These are phyloP conservation scores for Aspergillus funiculosus DNA, from an alignment of 495 filamentous ascomycete genomes.

Conservation along the genomic window DNA sequence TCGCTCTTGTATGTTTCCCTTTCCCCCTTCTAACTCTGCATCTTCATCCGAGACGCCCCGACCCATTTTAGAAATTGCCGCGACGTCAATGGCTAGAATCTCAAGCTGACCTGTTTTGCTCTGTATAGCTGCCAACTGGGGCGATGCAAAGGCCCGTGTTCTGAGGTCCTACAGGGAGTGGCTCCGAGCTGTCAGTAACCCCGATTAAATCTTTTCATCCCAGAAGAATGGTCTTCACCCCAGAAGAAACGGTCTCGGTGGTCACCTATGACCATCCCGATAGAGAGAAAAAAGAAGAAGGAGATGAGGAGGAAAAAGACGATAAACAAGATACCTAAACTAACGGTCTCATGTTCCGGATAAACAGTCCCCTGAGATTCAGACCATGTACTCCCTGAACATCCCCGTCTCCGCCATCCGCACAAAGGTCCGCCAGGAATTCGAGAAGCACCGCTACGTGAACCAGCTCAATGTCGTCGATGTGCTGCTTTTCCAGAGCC, in stretches of 20 bases:
- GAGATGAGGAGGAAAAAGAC: too few species aligned
- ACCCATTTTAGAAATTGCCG: conserved; percentile 24
- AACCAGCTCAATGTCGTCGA: conserved; percentile 83
- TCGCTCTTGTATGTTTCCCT: conserved; percentile 68
- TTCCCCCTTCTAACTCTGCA: not conserved
- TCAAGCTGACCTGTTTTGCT: conserved; percentile 22
- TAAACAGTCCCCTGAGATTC: conserved; percentile 83
- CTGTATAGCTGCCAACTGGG: conserved; percentile 71
- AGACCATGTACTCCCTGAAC: conserved; percentile 89
- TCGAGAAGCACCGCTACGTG: conserved; percentile 91
- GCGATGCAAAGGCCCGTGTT: conserved; percentile 76
- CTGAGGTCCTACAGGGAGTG: conserved; percentile 85
- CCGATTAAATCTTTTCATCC: conserved; percentile 7
- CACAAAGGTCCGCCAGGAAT: conserved; percentile 93
- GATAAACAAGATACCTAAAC: too few species aligned
- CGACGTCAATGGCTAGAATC: conserved; percentile 26
- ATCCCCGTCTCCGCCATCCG: conserved; percentile 83
- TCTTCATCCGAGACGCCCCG: conserved; percentile 7
- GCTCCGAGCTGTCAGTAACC: conserved; percentile 76
- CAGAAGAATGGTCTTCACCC: too few species aligned
- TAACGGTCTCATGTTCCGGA: conserved; percentile 5
- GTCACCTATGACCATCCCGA: too few species aligned
- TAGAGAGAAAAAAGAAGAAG: too few species aligned
- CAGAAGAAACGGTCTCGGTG: too few species aligned
- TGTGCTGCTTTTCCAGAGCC: conserved; percentile 78